Base-by-base conservation (phyloP, 768 basidiomycete species). In the Termitomyces eurrhizus region DNA sequence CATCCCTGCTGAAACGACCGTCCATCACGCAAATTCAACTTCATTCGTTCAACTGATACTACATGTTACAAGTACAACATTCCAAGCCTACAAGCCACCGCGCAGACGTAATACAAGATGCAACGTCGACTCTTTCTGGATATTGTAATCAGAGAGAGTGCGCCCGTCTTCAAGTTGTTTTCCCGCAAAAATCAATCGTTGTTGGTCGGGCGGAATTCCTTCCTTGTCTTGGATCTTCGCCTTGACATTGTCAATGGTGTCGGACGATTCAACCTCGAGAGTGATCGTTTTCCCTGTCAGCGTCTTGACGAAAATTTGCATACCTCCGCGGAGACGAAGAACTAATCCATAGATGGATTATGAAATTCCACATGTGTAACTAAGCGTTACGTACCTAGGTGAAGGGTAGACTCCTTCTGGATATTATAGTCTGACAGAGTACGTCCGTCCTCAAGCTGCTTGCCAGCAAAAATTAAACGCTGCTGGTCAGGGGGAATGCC, bases 361-460 rank as follows among this genome's bases (percentile, higher is more conserved):
- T 21, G 6, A 2, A 51, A 58, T 52, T 4, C 39, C 65, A 58
- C 62, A 41, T 64, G 3, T 33, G 44, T 35, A 8, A 12, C 16
- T 14, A 4, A 24, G 35, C 12, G 50, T 14, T 32, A 58, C 66
- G 57, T 52, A 65, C 66, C 66, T 4, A 75, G 73, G 56, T 88
- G 80, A 57, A 92, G 78, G 44, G 89, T 90, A 9, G 82, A 82
- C 75, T 88, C 87, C 70, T 88, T 87, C 66, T 67, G 66, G 4
- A 67, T 67, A 18, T 67, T 67, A 41, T 67, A 67, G 26, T 67
- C 86, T 0, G 85, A 83, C 12, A 74, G 69, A 16, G 73, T 74
- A 8, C 75, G 71, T 2, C 74, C 74, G 59, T 75, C 75, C 60
- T 76, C 75, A 14, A 76, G 69, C 56, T 76, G 75, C 65, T 76